Conservation (phyloP, 768 basidiomycete species). For the Suillus spraguei region DNA sequence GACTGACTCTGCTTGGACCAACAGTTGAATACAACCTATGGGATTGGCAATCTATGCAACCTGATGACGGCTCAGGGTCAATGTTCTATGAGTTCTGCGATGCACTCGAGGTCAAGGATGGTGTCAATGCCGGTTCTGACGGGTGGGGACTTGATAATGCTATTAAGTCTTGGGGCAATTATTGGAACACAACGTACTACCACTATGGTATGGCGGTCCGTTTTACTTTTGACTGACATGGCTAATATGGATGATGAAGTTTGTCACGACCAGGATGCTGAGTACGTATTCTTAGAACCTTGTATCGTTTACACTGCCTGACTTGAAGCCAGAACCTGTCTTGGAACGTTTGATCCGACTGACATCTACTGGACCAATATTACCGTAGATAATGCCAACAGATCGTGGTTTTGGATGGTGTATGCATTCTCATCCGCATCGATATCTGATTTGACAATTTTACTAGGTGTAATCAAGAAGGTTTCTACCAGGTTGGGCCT, state of each 20-base stretch:
- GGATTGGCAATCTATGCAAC: conserved; percentile 70
- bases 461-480: too few species aligned
- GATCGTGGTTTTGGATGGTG: too few species aligned
- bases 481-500: too few species aligned
- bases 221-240: not conserved
- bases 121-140: conserved; percentile 40
- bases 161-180: conserved; percentile 59
- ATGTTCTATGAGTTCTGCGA: conserved; percentile 44
- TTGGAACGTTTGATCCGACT: too few species aligned
- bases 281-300: too few species aligned
- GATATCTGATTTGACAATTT: too few species aligned
- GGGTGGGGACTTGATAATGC: conserved; percentile 70
- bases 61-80: conserved; percentile 43
- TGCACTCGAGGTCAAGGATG: conserved; percentile 40
- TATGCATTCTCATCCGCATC: too few species aligned
- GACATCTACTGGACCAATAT: too few species aligned
- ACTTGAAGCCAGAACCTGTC: too few species aligned
- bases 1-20: not conserved
- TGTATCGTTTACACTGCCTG: too few species aligned
- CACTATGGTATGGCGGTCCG: conserved; percentile 38
- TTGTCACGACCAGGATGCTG: conserved; percentile 38
- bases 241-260: conserved; percentile 38
- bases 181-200: conserved; percentile 56
- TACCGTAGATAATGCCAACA: too few species aligned
- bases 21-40: conserved; percentile 42